These are phyloP conservation scores for Penicillium sp. DNA, from an alignment of 2,329 filamentous ascomycete genomes.

Conservation along the genomic window DNA sequence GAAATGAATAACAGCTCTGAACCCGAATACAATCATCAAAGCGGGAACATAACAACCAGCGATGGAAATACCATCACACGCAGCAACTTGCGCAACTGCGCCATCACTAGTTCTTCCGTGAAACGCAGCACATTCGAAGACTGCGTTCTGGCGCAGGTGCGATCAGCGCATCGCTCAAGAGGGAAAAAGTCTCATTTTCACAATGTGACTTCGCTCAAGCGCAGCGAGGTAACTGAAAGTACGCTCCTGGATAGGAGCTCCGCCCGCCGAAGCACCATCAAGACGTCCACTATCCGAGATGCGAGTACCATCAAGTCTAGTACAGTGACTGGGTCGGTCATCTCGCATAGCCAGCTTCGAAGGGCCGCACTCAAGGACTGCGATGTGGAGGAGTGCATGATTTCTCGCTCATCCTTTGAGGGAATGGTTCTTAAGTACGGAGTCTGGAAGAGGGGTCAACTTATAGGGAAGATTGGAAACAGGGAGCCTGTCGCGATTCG, in stretches of 20 bases:
- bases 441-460: slow-evolving; percentile 30
- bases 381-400: slow-evolving; percentile 26
- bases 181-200: slow-evolving; percentile 20
- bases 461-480: slow-evolving; percentile 25
- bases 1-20: background rate
- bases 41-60: background rate
- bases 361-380: slow-evolving; percentile 22
- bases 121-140: slow-evolving; percentile 18
- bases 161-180: slow-evolving; percentile 4
- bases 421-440: slow-evolving; percentile 30
- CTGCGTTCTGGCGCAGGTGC: slow-evolving; percentile 22
- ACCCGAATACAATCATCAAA: background rate
- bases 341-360: slow-evolving; percentile 16
- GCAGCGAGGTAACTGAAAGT: slow-evolving; percentile 21
- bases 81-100: slow-evolving; percentile 21
- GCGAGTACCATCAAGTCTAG: slow-evolving; percentile 18
- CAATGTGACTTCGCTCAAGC: slow-evolving; percentile 12
- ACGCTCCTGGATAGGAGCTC: slow-evolving; percentile 16
- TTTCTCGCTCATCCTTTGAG: slow-evolving; percentile 24
- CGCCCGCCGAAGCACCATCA: slow-evolving; percentile 15
- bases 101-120: slow-evolving; percentile 16
- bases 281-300: slow-evolving; percentile 16
- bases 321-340: slow-evolving; percentile 8
- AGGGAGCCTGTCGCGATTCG: slow-evolving; percentile 19
- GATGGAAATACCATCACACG: slow-evolving; percentile 22